These are phyloP conservation scores for Scenedesmus sp. DNA, from an alignment of 163 green algal genomes.

Conservation along the genomic window DNA sequence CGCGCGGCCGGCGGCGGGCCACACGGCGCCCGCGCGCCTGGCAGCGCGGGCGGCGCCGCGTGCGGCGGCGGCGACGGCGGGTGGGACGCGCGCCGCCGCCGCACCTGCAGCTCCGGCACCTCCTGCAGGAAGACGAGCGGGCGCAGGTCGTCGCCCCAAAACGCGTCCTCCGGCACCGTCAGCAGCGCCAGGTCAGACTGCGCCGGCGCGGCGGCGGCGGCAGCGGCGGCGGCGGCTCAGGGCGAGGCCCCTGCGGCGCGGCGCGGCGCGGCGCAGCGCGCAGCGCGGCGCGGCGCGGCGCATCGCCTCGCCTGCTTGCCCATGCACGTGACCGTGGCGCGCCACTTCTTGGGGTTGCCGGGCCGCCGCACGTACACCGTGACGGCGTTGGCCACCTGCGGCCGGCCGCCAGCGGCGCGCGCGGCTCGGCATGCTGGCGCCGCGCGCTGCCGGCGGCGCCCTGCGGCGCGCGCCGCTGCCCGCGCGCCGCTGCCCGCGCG, in stretches of 20 bases:
- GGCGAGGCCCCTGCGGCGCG: too few species aligned
- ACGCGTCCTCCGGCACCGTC: constrained; percentile 38
- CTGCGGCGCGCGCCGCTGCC: too few species aligned
- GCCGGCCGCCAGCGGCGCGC: not conserved
- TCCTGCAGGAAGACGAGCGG: constrained; percentile 32
- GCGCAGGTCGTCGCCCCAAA: constrained; percentile 27
- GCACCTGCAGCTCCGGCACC: constrained; percentile 37
- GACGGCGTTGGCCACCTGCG: constrained; percentile 76
- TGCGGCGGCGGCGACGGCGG: too few species aligned
- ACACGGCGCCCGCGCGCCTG: too few species aligned
- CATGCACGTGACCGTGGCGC: constrained; percentile 31
- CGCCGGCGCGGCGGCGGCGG: too few species aligned
- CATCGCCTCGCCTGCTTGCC: constrained; percentile 48
- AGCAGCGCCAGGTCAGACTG: constrained; percentile 47
- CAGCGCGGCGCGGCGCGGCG: too few species aligned
- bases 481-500: not conserved
- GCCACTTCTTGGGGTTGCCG: constrained; percentile 46
- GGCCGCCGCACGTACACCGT: constrained; percentile 76
- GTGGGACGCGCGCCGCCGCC: too few species aligned
- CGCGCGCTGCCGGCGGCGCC: not conserved
- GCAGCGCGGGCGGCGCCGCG: too few species aligned
- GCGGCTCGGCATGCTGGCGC: not conserved
- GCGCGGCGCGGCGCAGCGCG: too few species aligned
- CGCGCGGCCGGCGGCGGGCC: too few species aligned
- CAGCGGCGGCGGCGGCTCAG: too few species aligned